phyloP scores from a whole-genome alignment of 768 basidiomycete genomes.

The Leccinum arenicola region DNA sequence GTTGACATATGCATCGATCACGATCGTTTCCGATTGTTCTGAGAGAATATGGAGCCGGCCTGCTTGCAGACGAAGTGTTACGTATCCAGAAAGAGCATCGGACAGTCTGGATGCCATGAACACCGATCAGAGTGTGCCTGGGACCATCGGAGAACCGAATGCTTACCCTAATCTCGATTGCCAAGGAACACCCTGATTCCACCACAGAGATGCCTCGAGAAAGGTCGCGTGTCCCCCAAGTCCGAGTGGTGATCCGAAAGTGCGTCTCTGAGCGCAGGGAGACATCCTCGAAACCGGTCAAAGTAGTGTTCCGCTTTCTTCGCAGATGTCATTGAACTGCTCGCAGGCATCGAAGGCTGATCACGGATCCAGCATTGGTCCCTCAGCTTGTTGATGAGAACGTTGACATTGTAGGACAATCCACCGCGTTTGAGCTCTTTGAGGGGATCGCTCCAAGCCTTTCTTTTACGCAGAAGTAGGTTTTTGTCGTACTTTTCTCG shows the following conservation, averaged over 20 bases:
- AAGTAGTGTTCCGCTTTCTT: constrained; percentile 63
- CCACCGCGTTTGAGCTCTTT: constrained; percentile 85
- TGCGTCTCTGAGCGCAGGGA: constrained; percentile 63
- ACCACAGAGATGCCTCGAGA: constrained; percentile 74
- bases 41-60: constrained; percentile 22
- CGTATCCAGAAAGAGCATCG: constrained; percentile 17
- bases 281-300: constrained; percentile 54
- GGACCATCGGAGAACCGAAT: not conserved
- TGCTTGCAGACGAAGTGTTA: constrained; percentile 12
- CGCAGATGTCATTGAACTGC: constrained; percentile 21
- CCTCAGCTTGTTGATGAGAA: constrained; percentile 48
- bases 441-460: constrained; percentile 87
- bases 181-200: constrained; percentile 74
- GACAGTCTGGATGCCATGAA: constrained; percentile 14
- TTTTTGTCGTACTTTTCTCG: constrained; percentile 67
- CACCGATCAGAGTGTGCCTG: not conserved
- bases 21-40: constrained; percentile 19
- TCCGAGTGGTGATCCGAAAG: constrained; percentile 76
- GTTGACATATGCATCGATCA: constrained; percentile 11
- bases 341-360: constrained; percentile 44
- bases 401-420: constrained; percentile 64
- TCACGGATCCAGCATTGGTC: constrained; percentile 64
- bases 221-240: constrained; percentile 78
- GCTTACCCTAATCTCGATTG: constrained; percentile 63
- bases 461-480: constrained; percentile 77